phyloP scores from a whole-genome alignment of 257 asterid species.

The Salvia splendens region DNA sequence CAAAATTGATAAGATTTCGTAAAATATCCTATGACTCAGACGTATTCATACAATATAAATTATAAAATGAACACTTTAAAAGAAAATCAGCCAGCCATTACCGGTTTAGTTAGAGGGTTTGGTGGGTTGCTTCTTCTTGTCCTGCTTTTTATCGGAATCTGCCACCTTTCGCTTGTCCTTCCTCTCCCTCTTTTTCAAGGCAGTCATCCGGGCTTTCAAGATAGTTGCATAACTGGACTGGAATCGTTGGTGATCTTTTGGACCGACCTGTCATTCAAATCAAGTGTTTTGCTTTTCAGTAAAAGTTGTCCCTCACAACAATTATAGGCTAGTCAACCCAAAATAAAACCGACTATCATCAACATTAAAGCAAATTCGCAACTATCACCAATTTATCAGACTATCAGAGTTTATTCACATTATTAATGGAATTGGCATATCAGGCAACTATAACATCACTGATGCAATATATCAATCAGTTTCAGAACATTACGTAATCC shows the following conservation, averaged over 20 bases:
- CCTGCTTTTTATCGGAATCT: conserved; percentile 63
- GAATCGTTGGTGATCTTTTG: conserved; percentile 81
- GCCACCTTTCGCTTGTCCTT: conserved; percentile 80
- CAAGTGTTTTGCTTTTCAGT: conserved; percentile 19
- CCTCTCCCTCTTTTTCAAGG: conserved; percentile 92
- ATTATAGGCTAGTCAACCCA: neutral
- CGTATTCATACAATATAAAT: neutral
- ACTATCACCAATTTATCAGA: neutral
- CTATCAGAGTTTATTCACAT: neutral
- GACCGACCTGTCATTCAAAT: conserved; percentile 64
- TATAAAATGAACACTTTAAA: neutral
- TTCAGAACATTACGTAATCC: neutral
- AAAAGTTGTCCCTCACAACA: neutral
- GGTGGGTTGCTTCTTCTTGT: conserved; percentile 44
- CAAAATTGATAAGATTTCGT: conserved; percentile 25
- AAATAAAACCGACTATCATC: neutral
- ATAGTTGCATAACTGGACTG: conserved; percentile 91
- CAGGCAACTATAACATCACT: conserved; percentile 4
- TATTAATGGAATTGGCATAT: conserved; percentile 12
- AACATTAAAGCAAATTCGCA: neutral
- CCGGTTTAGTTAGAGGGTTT: conserved; percentile 39
- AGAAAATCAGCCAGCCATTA: conserved; percentile 9
- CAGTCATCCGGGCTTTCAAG: conserved; percentile 81
- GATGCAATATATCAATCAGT: neutral
- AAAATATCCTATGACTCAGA: neutral